Evolutionary conservation across 495 filamentous ascomycete genomes (phyloP).

Genomic region (Aspergillus sclerotioniger): DNA sequence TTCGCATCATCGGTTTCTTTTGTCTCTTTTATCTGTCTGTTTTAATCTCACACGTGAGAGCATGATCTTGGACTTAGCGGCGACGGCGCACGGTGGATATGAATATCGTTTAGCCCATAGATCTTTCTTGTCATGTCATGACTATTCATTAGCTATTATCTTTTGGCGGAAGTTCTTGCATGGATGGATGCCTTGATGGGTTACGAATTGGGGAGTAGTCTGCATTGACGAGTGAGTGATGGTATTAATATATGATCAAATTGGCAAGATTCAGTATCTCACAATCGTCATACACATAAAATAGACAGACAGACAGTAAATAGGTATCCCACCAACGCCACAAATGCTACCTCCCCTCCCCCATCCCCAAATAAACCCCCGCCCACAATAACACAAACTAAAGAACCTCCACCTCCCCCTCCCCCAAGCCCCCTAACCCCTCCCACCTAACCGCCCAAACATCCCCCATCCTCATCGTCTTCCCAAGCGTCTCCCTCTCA

Average conservation of each 20-base stretch:
- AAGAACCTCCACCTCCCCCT: slow-evolving; percentile 77
- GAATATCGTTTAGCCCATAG: not conserved
- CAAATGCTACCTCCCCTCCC: slow-evolving; percentile 44
- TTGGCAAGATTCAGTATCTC: not conserved
- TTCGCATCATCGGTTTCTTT: not conserved
- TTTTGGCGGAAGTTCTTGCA: too few species aligned
- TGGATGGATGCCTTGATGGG: too few species aligned
- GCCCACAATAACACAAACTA: too few species aligned
- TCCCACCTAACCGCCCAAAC: slow-evolving; percentile 87
- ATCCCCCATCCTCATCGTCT: slow-evolving; percentile 71
- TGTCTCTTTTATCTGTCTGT: slow-evolving; percentile 8
- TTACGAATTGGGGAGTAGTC: too few species aligned
- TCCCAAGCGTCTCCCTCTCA: slow-evolving; percentile 50
- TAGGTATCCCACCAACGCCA: slow-evolving; percentile 7
- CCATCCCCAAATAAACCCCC: slow-evolving; percentile 62
- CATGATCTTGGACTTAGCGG: slow-evolving; percentile 29
- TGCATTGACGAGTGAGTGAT: not conserved
- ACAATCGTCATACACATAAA: not conserved
- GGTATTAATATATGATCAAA: not conserved
- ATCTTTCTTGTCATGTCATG: not conserved
- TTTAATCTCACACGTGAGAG: not conserved
- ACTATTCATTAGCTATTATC: not conserved
- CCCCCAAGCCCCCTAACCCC: slow-evolving; percentile 67
- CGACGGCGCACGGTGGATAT: slow-evolving; percentile 3
- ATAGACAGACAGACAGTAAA: not conserved